Conservation (phyloP, 2,329 filamentous ascomycete genomes). For the Exophiala aquamarina region DNA sequence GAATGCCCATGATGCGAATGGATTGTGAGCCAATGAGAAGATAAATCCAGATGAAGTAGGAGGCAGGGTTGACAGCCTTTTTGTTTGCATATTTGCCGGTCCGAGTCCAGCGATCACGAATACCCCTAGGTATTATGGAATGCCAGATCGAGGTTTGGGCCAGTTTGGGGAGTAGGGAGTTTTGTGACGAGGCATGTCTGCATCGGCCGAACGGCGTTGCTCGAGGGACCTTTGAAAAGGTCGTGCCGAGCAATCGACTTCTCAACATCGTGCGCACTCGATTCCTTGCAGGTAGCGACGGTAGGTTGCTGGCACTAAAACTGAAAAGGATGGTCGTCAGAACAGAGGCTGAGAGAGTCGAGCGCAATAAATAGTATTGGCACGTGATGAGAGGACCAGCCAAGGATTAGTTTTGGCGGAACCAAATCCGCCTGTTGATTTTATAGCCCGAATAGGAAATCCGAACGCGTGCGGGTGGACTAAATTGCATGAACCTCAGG, state of each 20-base stretch:
- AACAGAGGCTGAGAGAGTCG: too few species aligned
- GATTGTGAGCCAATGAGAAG: slow-evolving; percentile 91
- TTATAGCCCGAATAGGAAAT: too few species aligned
- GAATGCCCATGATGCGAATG: slow-evolving; percentile 84
- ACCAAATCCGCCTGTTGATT: too few species aligned
- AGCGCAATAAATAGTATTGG: background rate
- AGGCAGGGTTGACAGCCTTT: slow-evolving; percentile 76
- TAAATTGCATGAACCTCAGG: too few species aligned
- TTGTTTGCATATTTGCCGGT: slow-evolving; percentile 40
- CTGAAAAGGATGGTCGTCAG: too few species aligned
- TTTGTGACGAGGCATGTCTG: slow-evolving; percentile 11
- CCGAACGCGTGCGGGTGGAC: too few species aligned
- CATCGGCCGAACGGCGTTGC: slow-evolving; percentile 2
- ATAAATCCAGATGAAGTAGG: slow-evolving; percentile 79
- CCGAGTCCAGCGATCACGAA: slow-evolving; percentile 40
- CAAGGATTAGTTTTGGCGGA: too few species aligned
- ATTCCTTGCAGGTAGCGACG: too few species aligned
- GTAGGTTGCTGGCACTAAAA: too few species aligned
- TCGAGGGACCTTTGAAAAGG: too few species aligned
- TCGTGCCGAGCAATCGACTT: too few species aligned
- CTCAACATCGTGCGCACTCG: too few species aligned
- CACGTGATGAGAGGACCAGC: background rate
- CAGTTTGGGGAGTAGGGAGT: slow-evolving; percentile 37
- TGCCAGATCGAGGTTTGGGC: slow-evolving; percentile 66
- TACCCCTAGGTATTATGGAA: slow-evolving; percentile 63